phyloP scores from a whole-genome alignment of 2,329 filamentous ascomycete species.

The Claviceps humidiphila region DNA sequence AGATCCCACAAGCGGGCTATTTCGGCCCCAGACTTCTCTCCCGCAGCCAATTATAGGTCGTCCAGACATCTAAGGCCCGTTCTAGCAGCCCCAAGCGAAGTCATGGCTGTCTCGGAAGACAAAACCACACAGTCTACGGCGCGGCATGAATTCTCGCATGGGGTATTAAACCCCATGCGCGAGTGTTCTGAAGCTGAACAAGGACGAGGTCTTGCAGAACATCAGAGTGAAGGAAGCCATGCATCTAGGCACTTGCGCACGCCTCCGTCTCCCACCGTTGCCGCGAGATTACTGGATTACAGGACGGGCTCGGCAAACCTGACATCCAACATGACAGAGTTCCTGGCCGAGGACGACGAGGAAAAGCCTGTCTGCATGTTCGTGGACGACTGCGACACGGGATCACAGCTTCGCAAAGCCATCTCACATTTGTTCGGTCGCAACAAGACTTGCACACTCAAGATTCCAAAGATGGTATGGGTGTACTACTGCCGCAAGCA shows the following conservation, averaged over 20 bases:
- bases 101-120: slow-evolving; percentile 6
- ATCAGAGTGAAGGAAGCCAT: neutral
- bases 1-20: slow-evolving; percentile 34
- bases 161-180: neutral
- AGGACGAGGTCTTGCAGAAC: neutral
- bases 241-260: neutral
- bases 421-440: slow-evolving; percentile 74
- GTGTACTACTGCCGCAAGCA: slow-evolving; percentile 69
- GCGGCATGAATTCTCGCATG: neutral
- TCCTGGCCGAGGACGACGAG: slow-evolving; percentile 7
- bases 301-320: neutral
- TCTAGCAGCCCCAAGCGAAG: slow-evolving; percentile 8
- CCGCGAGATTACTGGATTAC: neutral
- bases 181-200: neutral
- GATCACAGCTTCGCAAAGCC: slow-evolving; percentile 54
- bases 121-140: neutral
- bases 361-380: slow-evolving; percentile 37
- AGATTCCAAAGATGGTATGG: slow-evolving; percentile 58
- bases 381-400: slow-evolving; percentile 43
- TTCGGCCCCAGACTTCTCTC: slow-evolving; percentile 34
- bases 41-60: slow-evolving; percentile 1
- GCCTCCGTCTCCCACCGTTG: neutral
- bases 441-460: slow-evolving; percentile 64
- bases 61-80: slow-evolving; percentile 8
- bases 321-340: neutral